Evolutionary conservation across 768 basidiomycete genomes (phyloP), one percentile per base, ranked within the genome.

Genomic region (Phylloporus rhodoxanthus): DNA sequence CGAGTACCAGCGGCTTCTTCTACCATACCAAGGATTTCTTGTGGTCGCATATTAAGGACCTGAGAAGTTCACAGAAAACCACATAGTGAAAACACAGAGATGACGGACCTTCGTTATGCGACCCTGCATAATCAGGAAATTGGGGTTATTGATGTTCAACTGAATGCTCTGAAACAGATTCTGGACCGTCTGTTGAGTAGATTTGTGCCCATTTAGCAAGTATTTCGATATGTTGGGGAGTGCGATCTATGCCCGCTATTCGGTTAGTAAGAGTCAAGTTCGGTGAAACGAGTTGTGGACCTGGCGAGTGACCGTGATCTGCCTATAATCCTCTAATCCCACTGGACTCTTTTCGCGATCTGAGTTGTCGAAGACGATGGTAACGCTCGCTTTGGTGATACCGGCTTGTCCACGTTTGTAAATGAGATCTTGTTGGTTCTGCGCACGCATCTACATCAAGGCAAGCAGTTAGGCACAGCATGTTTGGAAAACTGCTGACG

Each of bases 401-500:
- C 96, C 96, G 19, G 96, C 94, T 68, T 98, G 94, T 1, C 96
- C 96, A 32, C 96, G 87, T 69, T 99, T 99, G 79, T 99, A 99
- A 48, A 99, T 97, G 59, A 99, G 82, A 66, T 99, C 96, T 67
- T 92, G 88, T 63, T 96, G 88, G 70, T 97, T 98, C 56, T 87
- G 78, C 14, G 91, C 93, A 44, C 93, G 89, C 81, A 96, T 91
- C 91, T 93, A 56, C 20, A 28, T 25, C 21, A 34, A 20, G 20
- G 26, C 3, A 2, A 4, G 30, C 13, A 14, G 25, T 30, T 13
- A 53, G 34, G 32, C 14, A 3, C 9, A 41, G 15, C 44, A 20
- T 23, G 34, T 14, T 4, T n/a, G 17, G 38, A 26, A 19, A 33
- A 23, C 6, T 26, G 5, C 3, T 32, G 51, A 7, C 80, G 47